Percentiles rank a stretch among this genome's conserved stretches.
Evolutionary conservation across 768 basidiomycete genomes (phyloP).

Genomic region (Mrakia frigida): DNA sequence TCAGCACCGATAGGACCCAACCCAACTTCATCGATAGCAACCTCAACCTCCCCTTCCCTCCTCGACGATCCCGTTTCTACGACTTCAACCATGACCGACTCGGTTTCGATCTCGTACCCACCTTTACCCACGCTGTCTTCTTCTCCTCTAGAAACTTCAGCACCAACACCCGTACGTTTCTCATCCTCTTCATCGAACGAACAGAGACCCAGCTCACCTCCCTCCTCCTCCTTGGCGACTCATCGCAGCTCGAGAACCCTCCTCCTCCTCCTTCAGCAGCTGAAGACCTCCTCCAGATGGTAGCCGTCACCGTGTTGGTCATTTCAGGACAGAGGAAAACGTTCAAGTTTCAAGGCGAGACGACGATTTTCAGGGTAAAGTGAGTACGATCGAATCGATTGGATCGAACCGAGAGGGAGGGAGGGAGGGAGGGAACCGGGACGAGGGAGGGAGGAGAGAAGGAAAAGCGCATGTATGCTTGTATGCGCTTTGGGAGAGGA

Average conservation of each 20-base stretch:
- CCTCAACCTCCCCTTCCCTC: no score
- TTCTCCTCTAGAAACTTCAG: background rate
- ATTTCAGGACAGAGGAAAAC: conserved; percentile 28
- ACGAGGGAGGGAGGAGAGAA: no score
- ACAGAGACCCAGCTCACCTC: background rate
- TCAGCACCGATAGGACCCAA: no score
- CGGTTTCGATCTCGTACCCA: background rate
- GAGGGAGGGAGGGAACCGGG: no score
- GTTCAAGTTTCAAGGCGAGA: conserved; percentile 24
- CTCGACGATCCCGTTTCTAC: background rate
- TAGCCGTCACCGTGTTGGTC: conserved; percentile 22
- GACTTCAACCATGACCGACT: background rate
- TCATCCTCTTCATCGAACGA: background rate
- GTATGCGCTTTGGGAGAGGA: no score
- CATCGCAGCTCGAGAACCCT: background rate
- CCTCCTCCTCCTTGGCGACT: background rate
- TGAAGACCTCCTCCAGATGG: background rate
- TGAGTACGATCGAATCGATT: background rate
- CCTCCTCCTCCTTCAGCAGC: background rate
- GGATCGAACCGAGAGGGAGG: no score
- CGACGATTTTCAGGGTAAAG: conserved; percentile 23
- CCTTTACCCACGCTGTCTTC: background rate
- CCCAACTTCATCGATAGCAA: no score
- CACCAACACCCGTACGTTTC: background rate
- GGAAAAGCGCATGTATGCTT: no score